Evolutionary conservation across 2,329 filamentous ascomycete genomes (phyloP).

Genomic region (Davidsoniella eucalypti): DNA sequence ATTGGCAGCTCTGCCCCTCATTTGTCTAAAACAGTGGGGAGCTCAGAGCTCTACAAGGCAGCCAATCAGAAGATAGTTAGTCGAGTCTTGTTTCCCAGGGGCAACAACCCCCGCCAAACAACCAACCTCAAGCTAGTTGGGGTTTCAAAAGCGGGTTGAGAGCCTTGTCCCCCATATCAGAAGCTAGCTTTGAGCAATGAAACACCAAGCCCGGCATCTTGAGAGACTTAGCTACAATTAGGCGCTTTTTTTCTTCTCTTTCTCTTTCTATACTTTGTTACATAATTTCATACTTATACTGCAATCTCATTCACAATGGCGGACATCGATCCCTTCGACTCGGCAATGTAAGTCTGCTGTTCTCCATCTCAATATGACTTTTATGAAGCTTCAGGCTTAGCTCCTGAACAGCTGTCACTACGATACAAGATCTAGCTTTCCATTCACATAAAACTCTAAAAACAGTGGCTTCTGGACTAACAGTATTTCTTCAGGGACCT

Average conservation of each 20-base stretch:
- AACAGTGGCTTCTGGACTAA: slow-evolving; percentile 1
- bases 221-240: background rate
- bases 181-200: background rate
- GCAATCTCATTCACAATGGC: slow-evolving; percentile 23
- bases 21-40: slow-evolving; percentile 6
- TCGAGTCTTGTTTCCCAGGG: background rate
- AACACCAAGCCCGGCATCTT: background rate
- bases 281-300: background rate
- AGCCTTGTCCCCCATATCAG: background rate
- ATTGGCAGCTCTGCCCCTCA: slow-evolving; percentile 6
- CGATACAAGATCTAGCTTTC: too few relatives aligned
- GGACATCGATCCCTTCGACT: slow-evolving; percentile 53
- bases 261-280: background rate
- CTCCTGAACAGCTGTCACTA: too few relatives aligned
- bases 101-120: slow-evolving; percentile 8
- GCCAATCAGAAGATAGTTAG: slow-evolving; percentile 2
- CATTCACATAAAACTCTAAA: background rate
- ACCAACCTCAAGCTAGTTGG: background rate
- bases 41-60: slow-evolving; percentile 6
- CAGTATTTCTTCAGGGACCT: slow-evolving; percentile 52
- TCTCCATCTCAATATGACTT: slow-evolving; percentile 8
- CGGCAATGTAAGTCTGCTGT: slow-evolving; percentile 45
- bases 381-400: too few relatives aligned
- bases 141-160: background rate
- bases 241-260: background rate